Conservation (phyloP, 2,329 filamentous ascomycete species). For the Phoma sp. region DNA sequence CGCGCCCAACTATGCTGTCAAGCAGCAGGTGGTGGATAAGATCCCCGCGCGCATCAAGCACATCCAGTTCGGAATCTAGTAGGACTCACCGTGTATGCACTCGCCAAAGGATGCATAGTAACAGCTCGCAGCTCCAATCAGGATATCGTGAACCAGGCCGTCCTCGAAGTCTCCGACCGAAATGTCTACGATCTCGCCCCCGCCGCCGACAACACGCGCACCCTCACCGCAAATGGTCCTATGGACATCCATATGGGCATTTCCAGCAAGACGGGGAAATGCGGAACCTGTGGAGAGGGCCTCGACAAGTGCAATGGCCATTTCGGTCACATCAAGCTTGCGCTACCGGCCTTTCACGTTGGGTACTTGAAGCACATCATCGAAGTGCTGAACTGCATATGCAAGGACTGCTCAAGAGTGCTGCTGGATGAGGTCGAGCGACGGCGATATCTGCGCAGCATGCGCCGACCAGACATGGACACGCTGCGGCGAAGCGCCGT, state of each 20-base stretch:
- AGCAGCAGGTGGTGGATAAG: slow-evolving; percentile 89
- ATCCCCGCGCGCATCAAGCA: slow-evolving; percentile 90
- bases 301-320: slow-evolving; percentile 90
- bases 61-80: slow-evolving; percentile 93
- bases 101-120: slow-evolving; percentile 13
- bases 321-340: slow-evolving; percentile 90
- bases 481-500: slow-evolving; percentile 84
- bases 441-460: slow-evolving; percentile 75
- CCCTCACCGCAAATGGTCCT: slow-evolving; percentile 79
- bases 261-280: slow-evolving; percentile 80
- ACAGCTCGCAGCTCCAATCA: slow-evolving; percentile 72
- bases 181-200: slow-evolving; percentile 90
- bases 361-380: slow-evolving; percentile 95
- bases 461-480: slow-evolving; percentile 82
- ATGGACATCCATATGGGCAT: slow-evolving; percentile 88
- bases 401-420: slow-evolving; percentile 87
- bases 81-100: slow-evolving; percentile 22
- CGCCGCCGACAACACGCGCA: slow-evolving; percentile 61
- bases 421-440: slow-evolving; percentile 82
- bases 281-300: slow-evolving; percentile 81
- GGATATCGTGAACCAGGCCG: slow-evolving; percentile 93
- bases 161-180: slow-evolving; percentile 92
- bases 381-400: slow-evolving; percentile 90
- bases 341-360: slow-evolving; percentile 92
- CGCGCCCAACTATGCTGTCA: slow-evolving; percentile 54